Conservation (phyloP, 371 early-diverging fungal genomes). For the Parasitella parasitica region DNA sequence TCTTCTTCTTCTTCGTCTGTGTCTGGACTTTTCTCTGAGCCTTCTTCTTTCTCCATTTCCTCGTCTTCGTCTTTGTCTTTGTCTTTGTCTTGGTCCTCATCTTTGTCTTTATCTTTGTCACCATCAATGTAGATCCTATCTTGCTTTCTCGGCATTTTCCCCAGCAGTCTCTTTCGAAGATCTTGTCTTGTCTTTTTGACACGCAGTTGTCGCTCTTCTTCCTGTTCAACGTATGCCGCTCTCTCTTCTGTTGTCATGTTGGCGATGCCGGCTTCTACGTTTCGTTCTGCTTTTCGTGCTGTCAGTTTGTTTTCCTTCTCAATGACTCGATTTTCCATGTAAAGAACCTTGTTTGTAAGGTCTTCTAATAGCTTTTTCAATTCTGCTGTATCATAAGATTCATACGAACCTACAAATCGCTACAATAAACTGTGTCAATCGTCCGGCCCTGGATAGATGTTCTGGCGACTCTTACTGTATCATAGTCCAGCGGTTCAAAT, state of each 20-base stretch:
- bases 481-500: conserved; percentile 20
- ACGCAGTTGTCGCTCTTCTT: conserved; percentile 9
- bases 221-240: conserved; percentile 19
- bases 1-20: too few relatives aligned
- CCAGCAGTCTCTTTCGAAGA: not conserved
- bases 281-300: conserved; percentile 13
- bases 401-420: not conserved
- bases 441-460: not conserved
- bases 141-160: not conserved
- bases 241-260: conserved; percentile 45
- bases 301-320: conserved; percentile 16
- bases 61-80: too few relatives aligned
- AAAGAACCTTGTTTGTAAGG: conserved; percentile 7
- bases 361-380: conserved; percentile 12
- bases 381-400: conserved; percentile 5
- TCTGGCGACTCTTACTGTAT: conserved; percentile 23
- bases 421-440: not conserved
- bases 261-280: conserved; percentile 23
- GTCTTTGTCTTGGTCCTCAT: too few relatives aligned
- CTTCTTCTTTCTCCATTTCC: too few relatives aligned
- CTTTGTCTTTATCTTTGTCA: too few relatives aligned
- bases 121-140: too few relatives aligned
- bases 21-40: too few relatives aligned
- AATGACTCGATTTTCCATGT: conserved; percentile 16
- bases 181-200: not conserved